Evolutionary conservation across 495 filamentous ascomycete genomes (phyloP).

Genomic region (Platismatia glauca): DNA sequence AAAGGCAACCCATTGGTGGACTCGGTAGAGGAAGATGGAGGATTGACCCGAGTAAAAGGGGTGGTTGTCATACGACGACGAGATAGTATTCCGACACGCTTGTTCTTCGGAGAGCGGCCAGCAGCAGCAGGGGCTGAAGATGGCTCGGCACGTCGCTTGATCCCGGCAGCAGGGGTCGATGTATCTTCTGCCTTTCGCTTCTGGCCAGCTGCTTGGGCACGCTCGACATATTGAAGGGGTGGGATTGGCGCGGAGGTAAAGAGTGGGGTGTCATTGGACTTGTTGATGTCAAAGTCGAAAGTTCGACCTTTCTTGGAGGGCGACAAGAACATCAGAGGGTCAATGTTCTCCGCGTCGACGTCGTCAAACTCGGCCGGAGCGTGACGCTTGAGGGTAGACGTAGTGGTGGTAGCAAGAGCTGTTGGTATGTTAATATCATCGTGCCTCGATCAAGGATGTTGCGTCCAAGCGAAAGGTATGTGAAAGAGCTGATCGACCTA

Average conservation of each 20-base stretch:
- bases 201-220: slow-evolving; percentile 26
- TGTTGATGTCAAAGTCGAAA: slow-evolving; percentile 30
- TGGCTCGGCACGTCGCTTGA: slow-evolving; percentile 33
- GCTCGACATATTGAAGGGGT: slow-evolving; percentile 18
- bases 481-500: slow-evolving; percentile 31
- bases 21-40: slow-evolving; percentile 36
- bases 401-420: slow-evolving; percentile 15
- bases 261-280: slow-evolving; percentile 38
- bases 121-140: slow-evolving; percentile 50
- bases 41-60: slow-evolving; percentile 51
- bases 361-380: slow-evolving; percentile 38
- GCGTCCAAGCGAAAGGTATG: background rate
- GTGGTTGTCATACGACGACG: slow-evolving; percentile 46
- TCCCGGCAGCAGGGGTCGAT: slow-evolving; percentile 28
- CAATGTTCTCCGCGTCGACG: slow-evolving; percentile 71
- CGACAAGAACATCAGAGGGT: slow-evolving; percentile 52
- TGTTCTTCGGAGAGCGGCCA: slow-evolving; percentile 54
- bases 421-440: background rate
- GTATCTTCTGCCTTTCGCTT: slow-evolving; percentile 30
- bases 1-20: slow-evolving; percentile 46
- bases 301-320: slow-evolving; percentile 58
- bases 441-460: background rate
- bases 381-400: slow-evolving; percentile 33
- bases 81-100: slow-evolving; percentile 54
- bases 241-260: slow-evolving; percentile 27